These are phyloP conservation scores for Metschnikowia proteae DNA, from an alignment of 805 yeast genomes.

Conservation along the genomic window DNA sequence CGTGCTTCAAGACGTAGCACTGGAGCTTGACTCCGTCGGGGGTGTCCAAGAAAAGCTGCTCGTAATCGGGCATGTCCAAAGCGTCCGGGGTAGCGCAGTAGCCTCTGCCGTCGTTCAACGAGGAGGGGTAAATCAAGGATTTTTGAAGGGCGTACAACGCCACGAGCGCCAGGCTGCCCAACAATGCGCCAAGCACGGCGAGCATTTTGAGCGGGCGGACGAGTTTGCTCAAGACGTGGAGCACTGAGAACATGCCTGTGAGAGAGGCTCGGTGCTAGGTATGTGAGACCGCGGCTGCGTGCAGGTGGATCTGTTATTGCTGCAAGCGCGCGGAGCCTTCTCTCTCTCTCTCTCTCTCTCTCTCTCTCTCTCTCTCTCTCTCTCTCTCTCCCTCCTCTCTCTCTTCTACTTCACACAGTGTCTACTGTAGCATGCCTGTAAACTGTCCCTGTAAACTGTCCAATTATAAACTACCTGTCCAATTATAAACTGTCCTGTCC, in stretches of 20 bases:
- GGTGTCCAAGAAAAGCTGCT: conserved; percentile 57
- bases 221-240: conserved; percentile 8
- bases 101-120: conserved; percentile 68
- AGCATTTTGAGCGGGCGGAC: conserved; percentile 22
- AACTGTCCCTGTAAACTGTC: too few species aligned
- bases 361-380: too few species aligned
- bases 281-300: not conserved
- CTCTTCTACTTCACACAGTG: too few species aligned
- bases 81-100: conserved; percentile 74
- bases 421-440: too few species aligned
- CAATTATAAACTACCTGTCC: too few species aligned
- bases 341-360: too few species aligned
- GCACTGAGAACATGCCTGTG: conserved; percentile 7
- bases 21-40: conserved; percentile 67
- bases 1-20: conserved; percentile 58
- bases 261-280: not conserved
- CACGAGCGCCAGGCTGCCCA: conserved; percentile 43
- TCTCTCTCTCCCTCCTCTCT: too few species aligned
- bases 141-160: conserved; percentile 62
- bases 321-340: not conserved
- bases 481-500: too few species aligned
- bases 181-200: conserved; percentile 40
- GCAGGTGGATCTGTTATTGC: not conserved
- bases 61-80: conserved; percentile 56
- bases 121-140: conserved; percentile 76